Percentiles rank a stretch among this genome's conserved stretches.
These are phyloP conservation scores for Sporothrix humicola DNA, from an alignment of 2,329 filamentous ascomycete species.

Conservation along the genomic window DNA sequence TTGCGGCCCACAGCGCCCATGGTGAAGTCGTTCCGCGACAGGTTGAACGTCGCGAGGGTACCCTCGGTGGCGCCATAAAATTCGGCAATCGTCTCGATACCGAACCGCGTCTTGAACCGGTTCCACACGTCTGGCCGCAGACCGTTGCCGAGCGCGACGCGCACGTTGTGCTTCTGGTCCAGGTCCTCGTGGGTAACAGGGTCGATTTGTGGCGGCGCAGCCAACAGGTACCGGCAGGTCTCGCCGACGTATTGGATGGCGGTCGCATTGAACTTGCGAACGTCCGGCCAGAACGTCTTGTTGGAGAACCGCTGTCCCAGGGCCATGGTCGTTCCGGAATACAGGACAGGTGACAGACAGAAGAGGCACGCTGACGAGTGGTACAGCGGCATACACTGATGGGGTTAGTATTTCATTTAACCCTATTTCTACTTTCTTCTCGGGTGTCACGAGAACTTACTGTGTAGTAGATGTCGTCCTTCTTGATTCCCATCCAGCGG, in stretches of 20 bases:
- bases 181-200: conserved; percentile 68
- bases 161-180: conserved; percentile 75
- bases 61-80: conserved; percentile 84
- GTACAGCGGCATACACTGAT: conserved; percentile 83
- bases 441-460: conserved; percentile 50
- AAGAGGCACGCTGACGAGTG: conserved; percentile 79
- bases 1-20: conserved; percentile 79
- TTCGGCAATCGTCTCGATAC: conserved; percentile 73
- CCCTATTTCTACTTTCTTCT: too few species aligned
- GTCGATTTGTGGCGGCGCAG: conserved; percentile 67
- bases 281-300: conserved; percentile 76
- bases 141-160: conserved; percentile 81
- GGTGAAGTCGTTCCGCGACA: conserved; percentile 72
- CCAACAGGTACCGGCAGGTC: conserved; percentile 80
- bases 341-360: conserved; percentile 66
- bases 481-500: conserved; percentile 62
- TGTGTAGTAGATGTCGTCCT: conserved; percentile 75
- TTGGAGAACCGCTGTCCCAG: conserved; percentile 81
- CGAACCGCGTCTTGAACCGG: conserved; percentile 79
- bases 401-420: neutral
- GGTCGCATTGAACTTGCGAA: conserved; percentile 72
- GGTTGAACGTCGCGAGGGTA: conserved; percentile 71
- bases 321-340: conserved; percentile 68
- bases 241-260: conserved; percentile 88
- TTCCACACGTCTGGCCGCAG: conserved; percentile 86